A percentile compares a stretch with the other conserved stretches of the same genome.
These are phyloP conservation scores for Oidiodendron maius DNA, from an alignment of 495 filamentous ascomycete species.

Conservation along the genomic window DNA sequence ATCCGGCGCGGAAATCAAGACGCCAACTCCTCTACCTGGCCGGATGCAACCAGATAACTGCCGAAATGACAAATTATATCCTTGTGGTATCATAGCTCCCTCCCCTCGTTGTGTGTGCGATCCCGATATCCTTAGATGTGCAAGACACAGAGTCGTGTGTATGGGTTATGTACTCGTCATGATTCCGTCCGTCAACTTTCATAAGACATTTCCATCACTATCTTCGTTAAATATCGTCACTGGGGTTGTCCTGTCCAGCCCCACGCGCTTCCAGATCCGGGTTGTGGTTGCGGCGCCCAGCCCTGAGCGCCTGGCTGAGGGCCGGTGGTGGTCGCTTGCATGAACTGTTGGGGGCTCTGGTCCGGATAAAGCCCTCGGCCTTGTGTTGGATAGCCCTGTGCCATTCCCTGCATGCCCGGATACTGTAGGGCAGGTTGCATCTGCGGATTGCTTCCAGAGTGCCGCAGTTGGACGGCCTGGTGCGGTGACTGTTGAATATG, in stretches of 20 bases:
- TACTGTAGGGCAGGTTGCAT: conserved; percentile 55
- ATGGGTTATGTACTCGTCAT: conserved; percentile 17
- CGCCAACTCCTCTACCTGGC: conserved; percentile 24
- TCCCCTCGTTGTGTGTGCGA: conserved; percentile 10
- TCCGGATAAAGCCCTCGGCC: conserved; percentile 53
- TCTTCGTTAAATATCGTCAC: conserved; percentile 8
- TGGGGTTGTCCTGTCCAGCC: conserved; percentile 22
- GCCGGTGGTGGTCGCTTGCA: conserved; percentile 41
- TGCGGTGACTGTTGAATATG: conserved; percentile 43
- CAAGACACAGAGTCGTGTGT: conserved; percentile 13
- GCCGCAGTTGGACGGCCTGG: conserved; percentile 56
- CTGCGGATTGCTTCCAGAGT: conserved; percentile 52
- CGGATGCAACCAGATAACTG: conserved; percentile 17
- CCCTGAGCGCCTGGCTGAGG: conserved; percentile 41
- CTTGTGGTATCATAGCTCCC: neutral
- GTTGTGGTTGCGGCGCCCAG: conserved; percentile 32
- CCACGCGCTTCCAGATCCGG: conserved; percentile 18
- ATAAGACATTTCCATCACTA: conserved; percentile 11
- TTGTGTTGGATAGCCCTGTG: conserved; percentile 42
- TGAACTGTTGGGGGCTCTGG: conserved; percentile 56
- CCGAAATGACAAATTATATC: conserved; percentile 24
- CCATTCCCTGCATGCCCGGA: conserved; percentile 52
- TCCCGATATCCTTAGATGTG: no score
- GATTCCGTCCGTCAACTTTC: conserved; percentile 14
- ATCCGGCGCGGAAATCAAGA: conserved; percentile 12